Percentiles rank a stretch among this genome's conserved stretches.
These are phyloP conservation scores for Boletus subparvulus DNA, from an alignment of 768 basidiomycete species.

Conservation along the genomic window DNA sequence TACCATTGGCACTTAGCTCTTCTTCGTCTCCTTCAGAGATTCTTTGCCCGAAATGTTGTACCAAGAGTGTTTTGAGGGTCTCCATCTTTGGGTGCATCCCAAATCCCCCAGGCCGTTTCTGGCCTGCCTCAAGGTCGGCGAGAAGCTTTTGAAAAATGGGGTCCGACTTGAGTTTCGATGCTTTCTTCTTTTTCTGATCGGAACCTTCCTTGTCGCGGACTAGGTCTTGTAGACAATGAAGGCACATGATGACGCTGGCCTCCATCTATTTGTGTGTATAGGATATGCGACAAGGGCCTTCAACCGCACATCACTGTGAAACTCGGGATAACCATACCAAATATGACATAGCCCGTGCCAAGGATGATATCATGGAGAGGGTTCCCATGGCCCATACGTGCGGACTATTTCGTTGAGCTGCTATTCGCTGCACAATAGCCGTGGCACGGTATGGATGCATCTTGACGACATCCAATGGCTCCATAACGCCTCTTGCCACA, in stretches of 20 bases:
- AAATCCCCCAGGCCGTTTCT: constrained; percentile 46
- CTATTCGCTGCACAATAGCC: constrained; percentile 40
- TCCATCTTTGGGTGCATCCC: constrained; percentile 91
- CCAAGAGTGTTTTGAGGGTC: constrained; percentile 64
- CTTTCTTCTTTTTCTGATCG: constrained; percentile 38
- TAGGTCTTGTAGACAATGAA: constrained; percentile 57
- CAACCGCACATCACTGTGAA: background rate
- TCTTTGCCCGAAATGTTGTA: constrained; percentile 66
- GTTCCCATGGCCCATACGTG: constrained; percentile 49
- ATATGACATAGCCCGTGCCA: constrained; percentile 87
- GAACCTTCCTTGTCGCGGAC: constrained; percentile 40
- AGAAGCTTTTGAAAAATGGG: constrained; percentile 64
- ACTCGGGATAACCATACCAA: constrained; percentile 51
- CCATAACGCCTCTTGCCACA: constrained; percentile 42
- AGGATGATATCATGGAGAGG: constrained; percentile 50
- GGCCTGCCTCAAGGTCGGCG: constrained; percentile 62
- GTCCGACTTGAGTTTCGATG: constrained; percentile 49
- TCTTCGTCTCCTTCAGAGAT: constrained; percentile 44
- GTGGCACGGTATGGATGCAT: constrained; percentile 68
- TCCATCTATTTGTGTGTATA: constrained; percentile 56
- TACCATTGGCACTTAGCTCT: constrained; percentile 34
- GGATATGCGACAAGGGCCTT: background rate
- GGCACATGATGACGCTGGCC: constrained; percentile 77
- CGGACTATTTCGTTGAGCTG: constrained; percentile 34
- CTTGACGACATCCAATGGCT: constrained; percentile 53